Evolutionary conservation across 129 eudicot genomes (phyloP).

Genomic region (Lactuca sativa): DNA sequence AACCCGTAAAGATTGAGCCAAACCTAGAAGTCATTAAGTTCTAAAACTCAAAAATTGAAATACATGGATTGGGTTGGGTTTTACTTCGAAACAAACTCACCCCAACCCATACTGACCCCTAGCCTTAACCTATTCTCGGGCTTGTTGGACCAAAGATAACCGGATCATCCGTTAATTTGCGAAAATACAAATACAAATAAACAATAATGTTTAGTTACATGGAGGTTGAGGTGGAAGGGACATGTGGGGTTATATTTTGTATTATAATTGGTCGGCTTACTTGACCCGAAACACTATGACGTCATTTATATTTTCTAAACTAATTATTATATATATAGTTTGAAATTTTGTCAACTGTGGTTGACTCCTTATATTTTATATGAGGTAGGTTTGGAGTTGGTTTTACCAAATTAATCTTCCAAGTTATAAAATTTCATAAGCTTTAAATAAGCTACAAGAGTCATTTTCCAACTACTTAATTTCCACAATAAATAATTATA

Average conservation of each 20-base stretch:
- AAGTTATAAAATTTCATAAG: constrained; percentile 19
- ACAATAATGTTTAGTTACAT: neutral
- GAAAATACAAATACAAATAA: too few relatives aligned
- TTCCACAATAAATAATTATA: neutral
- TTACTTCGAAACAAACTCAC: too few relatives aligned
- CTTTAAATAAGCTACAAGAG: constrained; percentile 2
- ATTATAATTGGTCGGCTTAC: constrained; percentile 11
- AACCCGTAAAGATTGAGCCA: too few relatives aligned
- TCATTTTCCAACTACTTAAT: constrained; percentile 19
- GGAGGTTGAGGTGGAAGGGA: neutral
- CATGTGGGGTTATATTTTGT: constrained; percentile 1
- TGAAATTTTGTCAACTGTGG: constrained; percentile 18
- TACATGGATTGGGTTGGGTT: too few relatives aligned
- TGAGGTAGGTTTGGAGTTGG: constrained; percentile 36
- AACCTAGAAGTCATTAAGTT: too few relatives aligned
- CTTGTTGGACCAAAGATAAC: too few relatives aligned
- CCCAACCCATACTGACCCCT: too few relatives aligned
- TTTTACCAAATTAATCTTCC: constrained; percentile 20
- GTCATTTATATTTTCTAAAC: constrained; percentile 11
- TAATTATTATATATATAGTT: constrained; percentile 11
- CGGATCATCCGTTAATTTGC: too few relatives aligned
- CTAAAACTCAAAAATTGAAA: too few relatives aligned
- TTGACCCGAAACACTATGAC: constrained; percentile 11
- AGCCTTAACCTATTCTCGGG: too few relatives aligned
- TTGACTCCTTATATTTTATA: constrained; percentile 16